Percentiles rank a stretch among this genome's conserved stretches.
phyloP scores from a whole-genome alignment of 2,329 filamentous ascomycete species.

The Paraconiothyrium brasiliense region DNA sequence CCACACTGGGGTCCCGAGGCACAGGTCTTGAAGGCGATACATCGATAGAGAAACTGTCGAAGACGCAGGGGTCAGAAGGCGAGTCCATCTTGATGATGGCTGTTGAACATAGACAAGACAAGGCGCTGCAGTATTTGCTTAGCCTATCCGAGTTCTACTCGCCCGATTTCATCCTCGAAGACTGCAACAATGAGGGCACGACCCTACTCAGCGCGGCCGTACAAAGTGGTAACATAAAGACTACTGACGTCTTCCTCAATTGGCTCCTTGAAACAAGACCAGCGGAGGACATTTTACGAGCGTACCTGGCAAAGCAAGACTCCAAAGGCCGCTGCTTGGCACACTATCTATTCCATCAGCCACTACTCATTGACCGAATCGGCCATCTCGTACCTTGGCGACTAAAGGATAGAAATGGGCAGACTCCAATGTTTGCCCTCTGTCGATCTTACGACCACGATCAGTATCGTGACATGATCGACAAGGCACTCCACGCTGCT shows the following conservation, averaged over 20 bases:
- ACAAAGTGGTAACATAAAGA: constrained; percentile 78
- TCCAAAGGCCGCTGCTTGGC: constrained; percentile 86
- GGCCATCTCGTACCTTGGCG: constrained; percentile 85
- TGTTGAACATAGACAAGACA: constrained; percentile 68
- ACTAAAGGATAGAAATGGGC: constrained; percentile 92
- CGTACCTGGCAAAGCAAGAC: constrained; percentile 81
- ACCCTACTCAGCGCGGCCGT: constrained; percentile 90
- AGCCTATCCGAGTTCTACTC: constrained; percentile 80
- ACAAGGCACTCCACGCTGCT: constrained; percentile 78
- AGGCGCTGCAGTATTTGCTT: constrained; percentile 81
- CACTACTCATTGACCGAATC: constrained; percentile 78
- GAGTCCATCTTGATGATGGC: constrained; percentile 78
- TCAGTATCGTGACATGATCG: constrained; percentile 87
- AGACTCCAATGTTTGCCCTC: constrained; percentile 95
- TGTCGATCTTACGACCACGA: constrained; percentile 95
- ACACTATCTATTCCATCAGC: constrained; percentile 96
- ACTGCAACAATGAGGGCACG: constrained; percentile 88
- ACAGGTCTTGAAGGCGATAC: constrained; percentile 86
- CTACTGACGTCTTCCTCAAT: constrained; percentile 79
- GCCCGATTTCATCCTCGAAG: constrained; percentile 74
- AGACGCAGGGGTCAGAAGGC: constrained; percentile 74
- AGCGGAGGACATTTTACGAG: constrained; percentile 64
- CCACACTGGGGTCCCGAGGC: constrained; percentile 70
- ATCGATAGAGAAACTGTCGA: constrained; percentile 79
- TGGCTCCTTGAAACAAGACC: constrained; percentile 68